phyloP scores from a whole-genome alignment of 176 grass and related monocot genomes.

The Avena insularis region DNA sequence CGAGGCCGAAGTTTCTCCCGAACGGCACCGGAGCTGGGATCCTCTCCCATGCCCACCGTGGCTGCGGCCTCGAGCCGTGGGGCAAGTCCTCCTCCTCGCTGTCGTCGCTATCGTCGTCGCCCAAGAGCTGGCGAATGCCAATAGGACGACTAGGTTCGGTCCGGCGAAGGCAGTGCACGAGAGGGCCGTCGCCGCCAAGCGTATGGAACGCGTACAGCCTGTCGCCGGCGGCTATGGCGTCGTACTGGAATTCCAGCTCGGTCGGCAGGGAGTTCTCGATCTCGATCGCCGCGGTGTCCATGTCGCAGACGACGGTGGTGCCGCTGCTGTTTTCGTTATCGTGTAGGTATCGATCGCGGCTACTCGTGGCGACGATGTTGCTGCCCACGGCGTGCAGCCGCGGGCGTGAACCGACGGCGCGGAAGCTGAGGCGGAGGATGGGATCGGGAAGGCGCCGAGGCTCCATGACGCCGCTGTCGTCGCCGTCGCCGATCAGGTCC shows the following conservation, averaged over 20 bases:
- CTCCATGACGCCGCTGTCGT: not conserved
- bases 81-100: not conserved
- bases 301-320: not conserved
- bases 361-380: not conserved
- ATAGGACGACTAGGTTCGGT: not conserved
- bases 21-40: not conserved
- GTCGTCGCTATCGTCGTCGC: too few relatives aligned
- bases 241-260: not conserved
- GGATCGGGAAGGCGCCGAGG: not conserved
- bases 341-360: too few relatives aligned
- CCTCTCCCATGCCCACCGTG: not conserved
- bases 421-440: not conserved
- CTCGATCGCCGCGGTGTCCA: not conserved
- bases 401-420: not conserved
- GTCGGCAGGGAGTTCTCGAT: not conserved
- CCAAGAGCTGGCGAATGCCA: too few relatives aligned
- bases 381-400: not conserved
- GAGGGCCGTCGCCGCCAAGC: too few relatives aligned
- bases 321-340: not conserved
- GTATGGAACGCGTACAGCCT: not conserved
- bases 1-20: too few relatives aligned
- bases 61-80: not conserved
- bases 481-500: too few relatives aligned
- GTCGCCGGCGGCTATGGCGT: not conserved
- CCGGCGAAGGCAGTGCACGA: not conserved